Evolutionary conservation across 1,139 yeast species (phyloP), one percentile per base, ranked within the genome.

Genomic region (Scheffersomyces parashehatae): DNA sequence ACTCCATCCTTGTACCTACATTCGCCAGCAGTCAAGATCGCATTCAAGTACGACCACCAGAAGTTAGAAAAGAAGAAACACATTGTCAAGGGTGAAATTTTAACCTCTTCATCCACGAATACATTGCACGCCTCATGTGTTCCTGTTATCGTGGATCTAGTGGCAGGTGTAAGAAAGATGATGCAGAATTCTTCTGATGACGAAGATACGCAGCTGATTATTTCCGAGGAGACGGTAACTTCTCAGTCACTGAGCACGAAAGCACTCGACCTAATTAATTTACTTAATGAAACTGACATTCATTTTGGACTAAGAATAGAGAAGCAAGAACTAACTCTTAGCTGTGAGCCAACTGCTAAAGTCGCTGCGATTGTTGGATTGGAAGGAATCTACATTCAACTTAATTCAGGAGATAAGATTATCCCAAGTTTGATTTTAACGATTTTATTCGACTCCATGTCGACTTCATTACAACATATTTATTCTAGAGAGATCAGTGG

Each of bases 301-400:
- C 83, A 81, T 45, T 62, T 88, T 42, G 82, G 85, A 1, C 54
- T 90, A 4, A 70, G 79, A 39, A 77, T 91, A 40, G 89, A 84
- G 28, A 79, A 82, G 32, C 98, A 93, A 59, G 80, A 78, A 40
- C 62, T 93, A 28, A 79, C 87, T 3, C 70, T 93, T 41, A 86
- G 96, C 53, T 93, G 98, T 72, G 93, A 88, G 50, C 98, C 99
- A 0, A 83, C 85, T 11, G 98, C 98, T 0, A 88, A 88, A 58
- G 95, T 93, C 1, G 91, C 90, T 30, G 95, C 97, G 0, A 79
- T 87, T 28, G 85, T 89, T 20, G 86, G 88, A 2, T 60, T 85
- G 33, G 86, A 83, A 29, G 83, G 85, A 0, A 79, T 88, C 28
- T 76, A 72, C 35, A 57, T 87, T 31, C 82, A 81, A 42, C 52